Evolutionary conservation across 2,329 filamentous ascomycete species (phyloP).

Genomic region (Rhynchosporium agropyri): DNA sequence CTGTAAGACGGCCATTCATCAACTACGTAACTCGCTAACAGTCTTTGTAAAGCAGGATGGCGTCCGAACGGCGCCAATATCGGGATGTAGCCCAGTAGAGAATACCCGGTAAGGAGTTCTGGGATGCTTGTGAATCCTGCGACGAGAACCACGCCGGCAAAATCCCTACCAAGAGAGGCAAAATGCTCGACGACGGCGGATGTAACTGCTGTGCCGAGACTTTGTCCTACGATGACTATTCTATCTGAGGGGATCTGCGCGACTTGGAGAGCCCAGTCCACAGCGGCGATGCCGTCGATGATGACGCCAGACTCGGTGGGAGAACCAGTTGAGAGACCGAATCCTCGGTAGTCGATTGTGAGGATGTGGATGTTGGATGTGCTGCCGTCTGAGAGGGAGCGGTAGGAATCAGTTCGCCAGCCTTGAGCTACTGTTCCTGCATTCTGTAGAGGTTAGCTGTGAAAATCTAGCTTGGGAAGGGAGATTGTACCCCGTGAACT

Average conservation of each 20-base stretch:
- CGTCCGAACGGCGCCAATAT: conserved; percentile 73
- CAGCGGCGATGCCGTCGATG: conserved; percentile 71
- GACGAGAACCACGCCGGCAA: conserved; percentile 79
- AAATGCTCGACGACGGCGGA: conserved; percentile 75
- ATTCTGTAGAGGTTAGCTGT: conserved; percentile 56
- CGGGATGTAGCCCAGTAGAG: conserved; percentile 76
- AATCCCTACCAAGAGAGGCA: conserved; percentile 60
- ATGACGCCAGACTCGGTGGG: conserved; percentile 83
- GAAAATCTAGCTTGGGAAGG: conserved; percentile 5
- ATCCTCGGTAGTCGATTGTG: conserved; percentile 90
- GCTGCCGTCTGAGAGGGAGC: conserved; percentile 72
- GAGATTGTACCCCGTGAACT: conserved; percentile 63
- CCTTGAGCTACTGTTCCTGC: conserved; percentile 83
- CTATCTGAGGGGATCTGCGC: conserved; percentile 67
- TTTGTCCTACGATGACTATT: conserved; percentile 84
- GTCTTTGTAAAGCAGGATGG: conserved; percentile 65
- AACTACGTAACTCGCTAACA: conserved; percentile 65
- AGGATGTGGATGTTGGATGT: conserved; percentile 74
- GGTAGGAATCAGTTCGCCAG: conserved; percentile 75
- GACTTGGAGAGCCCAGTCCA: conserved; percentile 70
- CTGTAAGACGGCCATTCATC: conserved; percentile 79
- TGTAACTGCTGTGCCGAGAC: conserved; percentile 83
- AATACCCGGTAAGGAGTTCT: conserved; percentile 73
- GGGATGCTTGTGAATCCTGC: conserved; percentile 78
- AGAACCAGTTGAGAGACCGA: conserved; percentile 76